A percentile compares a stretch with the other conserved stretches of the same genome.
phyloP scores from a whole-genome alignment of 805 yeast species.

The Saccharomycopsis capsularis region DNA sequence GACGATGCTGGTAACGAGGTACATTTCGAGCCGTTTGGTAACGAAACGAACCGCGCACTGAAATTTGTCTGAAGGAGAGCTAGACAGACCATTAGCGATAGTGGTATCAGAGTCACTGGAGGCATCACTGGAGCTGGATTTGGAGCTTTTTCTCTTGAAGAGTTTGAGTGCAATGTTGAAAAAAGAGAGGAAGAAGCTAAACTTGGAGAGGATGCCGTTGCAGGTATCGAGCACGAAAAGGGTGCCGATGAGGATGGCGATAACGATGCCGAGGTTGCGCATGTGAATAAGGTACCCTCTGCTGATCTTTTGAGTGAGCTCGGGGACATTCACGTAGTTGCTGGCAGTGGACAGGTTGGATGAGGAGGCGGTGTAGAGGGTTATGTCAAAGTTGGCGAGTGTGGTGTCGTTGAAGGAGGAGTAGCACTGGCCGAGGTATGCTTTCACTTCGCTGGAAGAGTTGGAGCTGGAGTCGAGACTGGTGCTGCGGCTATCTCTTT shows the following conservation, averaged over 20 bases:
- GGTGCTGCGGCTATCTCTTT: too few species aligned
- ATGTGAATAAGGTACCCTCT: slow-evolving; percentile 7
- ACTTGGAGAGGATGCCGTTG: background rate
- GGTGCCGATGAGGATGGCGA: background rate
- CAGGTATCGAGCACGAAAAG: background rate
- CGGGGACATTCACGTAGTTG: slow-evolving; percentile 10
- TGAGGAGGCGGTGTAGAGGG: slow-evolving; percentile 2
- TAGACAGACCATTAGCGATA: background rate
- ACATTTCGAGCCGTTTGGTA: background rate
- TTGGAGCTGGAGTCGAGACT: too few species aligned
- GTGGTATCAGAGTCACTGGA: background rate
- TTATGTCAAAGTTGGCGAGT: slow-evolving; percentile 3
- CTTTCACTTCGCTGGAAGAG: too few species aligned
- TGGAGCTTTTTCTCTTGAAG: background rate
- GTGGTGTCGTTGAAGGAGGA: background rate
- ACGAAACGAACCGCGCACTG: background rate
- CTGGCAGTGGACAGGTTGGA: background rate
- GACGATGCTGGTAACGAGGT: background rate
- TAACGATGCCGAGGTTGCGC: slow-evolving; percentile 2
- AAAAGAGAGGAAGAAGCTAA: background rate
- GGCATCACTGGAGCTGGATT: background rate
- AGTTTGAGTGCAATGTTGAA: background rate
- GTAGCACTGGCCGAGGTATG: too few species aligned
- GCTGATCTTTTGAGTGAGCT: slow-evolving; percentile 6
- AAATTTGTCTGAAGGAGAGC: background rate